These are phyloP conservation scores for Quercus phellos DNA, from an alignment of 331 rosid genomes.

Conservation along the genomic window DNA sequence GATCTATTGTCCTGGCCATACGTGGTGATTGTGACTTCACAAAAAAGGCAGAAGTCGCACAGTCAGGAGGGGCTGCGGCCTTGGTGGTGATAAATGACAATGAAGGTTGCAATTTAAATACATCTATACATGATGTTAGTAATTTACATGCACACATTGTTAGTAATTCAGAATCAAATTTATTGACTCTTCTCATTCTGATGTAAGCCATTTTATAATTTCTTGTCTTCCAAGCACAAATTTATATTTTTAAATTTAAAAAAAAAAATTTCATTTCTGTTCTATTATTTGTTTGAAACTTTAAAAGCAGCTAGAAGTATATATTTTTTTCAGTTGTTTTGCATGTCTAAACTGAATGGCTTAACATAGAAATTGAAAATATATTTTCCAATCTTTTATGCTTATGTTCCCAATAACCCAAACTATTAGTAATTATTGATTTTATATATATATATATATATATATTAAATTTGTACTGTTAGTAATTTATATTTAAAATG, in stretches of 20 bases:
- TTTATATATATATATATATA: background rate
- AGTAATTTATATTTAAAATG: background rate
- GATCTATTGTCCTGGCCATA: conserved; percentile 53
- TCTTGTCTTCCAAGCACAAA: background rate
- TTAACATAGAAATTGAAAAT: background rate
- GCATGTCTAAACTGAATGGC: background rate
- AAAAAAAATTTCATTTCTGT: background rate
- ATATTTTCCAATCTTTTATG: background rate
- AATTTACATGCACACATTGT: too few species aligned
- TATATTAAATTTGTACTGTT: background rate
- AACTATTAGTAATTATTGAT: background rate
- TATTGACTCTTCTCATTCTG: background rate
- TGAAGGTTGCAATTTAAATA: conserved; percentile 50
- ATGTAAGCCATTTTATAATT: background rate
- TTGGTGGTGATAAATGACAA: conserved; percentile 58
- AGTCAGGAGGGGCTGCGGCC: conserved; percentile 66
- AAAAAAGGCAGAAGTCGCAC: conserved; percentile 57
- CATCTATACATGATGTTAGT: background rate
- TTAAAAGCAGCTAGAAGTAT: background rate
- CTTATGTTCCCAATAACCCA: background rate
- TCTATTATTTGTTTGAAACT: background rate
- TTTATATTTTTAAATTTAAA: background rate
- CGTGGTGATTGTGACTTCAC: conserved; percentile 92
- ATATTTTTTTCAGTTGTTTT: background rate
- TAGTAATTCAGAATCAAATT: background rate